These are phyloP conservation scores for Wallacemonas sp. DNA, from an alignment of 208 protist genomes.

Conservation along the genomic window DNA sequence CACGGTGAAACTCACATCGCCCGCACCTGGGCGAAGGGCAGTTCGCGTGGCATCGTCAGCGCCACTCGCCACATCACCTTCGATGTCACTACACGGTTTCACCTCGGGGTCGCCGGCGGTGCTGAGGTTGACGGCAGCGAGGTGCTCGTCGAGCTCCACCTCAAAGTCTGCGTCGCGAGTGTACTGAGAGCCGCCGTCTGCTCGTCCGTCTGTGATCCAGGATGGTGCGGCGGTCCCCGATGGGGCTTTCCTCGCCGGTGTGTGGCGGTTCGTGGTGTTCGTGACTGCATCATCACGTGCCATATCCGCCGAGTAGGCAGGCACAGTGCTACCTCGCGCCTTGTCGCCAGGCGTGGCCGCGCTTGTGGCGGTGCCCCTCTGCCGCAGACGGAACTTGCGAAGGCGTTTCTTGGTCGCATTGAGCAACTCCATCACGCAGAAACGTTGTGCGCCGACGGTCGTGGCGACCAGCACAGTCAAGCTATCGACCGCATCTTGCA, in stretches of 20 bases:
- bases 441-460: conserved; percentile 37
- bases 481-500: conserved; percentile 44
- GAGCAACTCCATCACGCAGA: conserved; percentile 45
- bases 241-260: no score
- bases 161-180: conserved; percentile 5
- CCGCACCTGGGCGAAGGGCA: no score
- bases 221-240: neutral
- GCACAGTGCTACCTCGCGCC: no score
- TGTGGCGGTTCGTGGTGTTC: no score
- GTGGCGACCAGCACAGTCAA: conserved; percentile 36
- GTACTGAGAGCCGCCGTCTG: neutral
- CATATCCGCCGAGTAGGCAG: no score
- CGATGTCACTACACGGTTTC: no score
- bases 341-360: neutral
- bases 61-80: no score
- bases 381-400: conserved; percentile 17
- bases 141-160: conserved; percentile 6
- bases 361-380: neutral
- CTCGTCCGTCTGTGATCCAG: neutral
- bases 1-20: no score
- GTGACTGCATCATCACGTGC: no score
- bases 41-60: no score
- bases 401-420: conserved; percentile 37
- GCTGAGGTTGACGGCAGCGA: neutral
- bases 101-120: neutral